phyloP scores from a whole-genome alignment of 768 basidiomycete genomes.

The Butyriboletus loyo region DNA sequence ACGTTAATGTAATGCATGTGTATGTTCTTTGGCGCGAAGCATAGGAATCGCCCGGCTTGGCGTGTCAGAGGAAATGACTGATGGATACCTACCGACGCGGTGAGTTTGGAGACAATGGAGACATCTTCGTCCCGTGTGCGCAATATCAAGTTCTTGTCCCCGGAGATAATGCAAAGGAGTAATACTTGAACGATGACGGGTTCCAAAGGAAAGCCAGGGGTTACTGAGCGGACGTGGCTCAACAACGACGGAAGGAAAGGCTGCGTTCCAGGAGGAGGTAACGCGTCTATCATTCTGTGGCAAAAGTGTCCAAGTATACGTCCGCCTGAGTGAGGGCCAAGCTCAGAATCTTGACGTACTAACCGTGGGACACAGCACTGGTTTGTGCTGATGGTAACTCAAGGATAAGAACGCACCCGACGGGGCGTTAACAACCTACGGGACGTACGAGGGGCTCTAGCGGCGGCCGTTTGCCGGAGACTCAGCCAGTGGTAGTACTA shows the following conservation, averaged over 20 bases:
- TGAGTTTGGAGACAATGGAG: constrained; percentile 53
- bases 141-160: constrained; percentile 61
- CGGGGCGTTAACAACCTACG: background rate
- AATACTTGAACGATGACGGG: constrained; percentile 62
- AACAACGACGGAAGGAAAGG: constrained; percentile 51
- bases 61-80: background rate
- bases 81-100: constrained; percentile 45
- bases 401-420: too few relatives aligned
- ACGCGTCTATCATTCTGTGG: constrained; percentile 21
- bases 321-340: background rate
- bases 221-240: constrained; percentile 41
- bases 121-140: constrained; percentile 67
- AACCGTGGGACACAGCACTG: constrained; percentile 16
- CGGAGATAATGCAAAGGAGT: constrained; percentile 61
- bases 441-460: too few relatives aligned
- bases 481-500: too few relatives aligned
- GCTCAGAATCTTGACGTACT: background rate
- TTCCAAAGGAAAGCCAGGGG: constrained; percentile 55
- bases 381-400: constrained; percentile 25
- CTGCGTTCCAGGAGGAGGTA: constrained; percentile 41
- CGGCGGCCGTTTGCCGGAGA: too few relatives aligned
- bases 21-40: background rate
- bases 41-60: constrained; percentile 4
- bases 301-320: background rate
- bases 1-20: constrained; percentile 3